Evolutionary conservation across 768 basidiomycete genomes (phyloP).

Genomic region (Rhodocollybia butyracea): DNA sequence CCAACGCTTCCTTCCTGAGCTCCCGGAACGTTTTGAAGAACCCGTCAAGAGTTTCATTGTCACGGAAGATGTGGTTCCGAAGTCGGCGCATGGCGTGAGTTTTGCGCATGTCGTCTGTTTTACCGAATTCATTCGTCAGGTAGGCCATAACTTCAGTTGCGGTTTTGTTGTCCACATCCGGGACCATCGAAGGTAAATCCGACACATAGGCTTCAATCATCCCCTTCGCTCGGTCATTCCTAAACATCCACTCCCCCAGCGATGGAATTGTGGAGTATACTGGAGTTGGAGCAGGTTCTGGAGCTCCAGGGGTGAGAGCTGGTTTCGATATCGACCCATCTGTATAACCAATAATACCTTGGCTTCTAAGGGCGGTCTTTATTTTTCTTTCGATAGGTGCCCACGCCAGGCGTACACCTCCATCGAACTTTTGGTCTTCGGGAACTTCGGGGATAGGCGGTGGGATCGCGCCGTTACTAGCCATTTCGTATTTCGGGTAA

Average conservation of each 20-base stretch:
- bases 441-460: background rate
- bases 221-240: too few relatives aligned
- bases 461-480: background rate
- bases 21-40: background rate
- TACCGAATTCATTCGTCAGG: too few relatives aligned
- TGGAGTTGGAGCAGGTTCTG: background rate
- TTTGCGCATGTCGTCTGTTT: too few relatives aligned
- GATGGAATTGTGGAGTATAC: background rate
- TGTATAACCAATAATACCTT: background rate
- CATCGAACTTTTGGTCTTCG: slow-evolving; percentile 2
- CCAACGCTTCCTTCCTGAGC: background rate
- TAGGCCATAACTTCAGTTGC: too few relatives aligned
- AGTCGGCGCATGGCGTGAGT: too few relatives aligned
- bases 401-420: background rate
- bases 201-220: too few relatives aligned
- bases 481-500: too few relatives aligned
- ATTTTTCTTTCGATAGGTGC: background rate
- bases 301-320: background rate
- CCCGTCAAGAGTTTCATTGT: background rate
- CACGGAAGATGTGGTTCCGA: background rate
- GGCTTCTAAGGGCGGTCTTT: too few relatives aligned
- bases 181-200: too few relatives aligned
- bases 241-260: too few relatives aligned
- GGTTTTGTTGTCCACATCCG: too few relatives aligned
- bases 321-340: background rate